These are phyloP conservation scores for Cicer judaicum DNA, from an alignment of 306 rosid species.

Conservation along the genomic window DNA sequence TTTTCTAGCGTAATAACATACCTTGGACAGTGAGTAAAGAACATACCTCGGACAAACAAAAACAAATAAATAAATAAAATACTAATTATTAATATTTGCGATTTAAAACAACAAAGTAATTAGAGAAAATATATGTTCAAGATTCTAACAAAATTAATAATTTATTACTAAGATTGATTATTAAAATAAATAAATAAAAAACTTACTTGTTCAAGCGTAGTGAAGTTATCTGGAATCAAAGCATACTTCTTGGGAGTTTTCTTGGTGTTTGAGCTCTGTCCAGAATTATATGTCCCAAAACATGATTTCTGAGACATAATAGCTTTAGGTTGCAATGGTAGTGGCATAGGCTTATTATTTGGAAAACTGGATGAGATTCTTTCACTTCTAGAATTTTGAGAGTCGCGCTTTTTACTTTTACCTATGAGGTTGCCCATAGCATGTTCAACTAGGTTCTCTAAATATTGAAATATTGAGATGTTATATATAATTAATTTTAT, in stretches of 20 bases:
- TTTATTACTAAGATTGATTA: background rate
- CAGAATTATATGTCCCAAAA: constrained; percentile 2
- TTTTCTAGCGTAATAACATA: no score
- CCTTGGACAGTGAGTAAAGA: no score
- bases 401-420: constrained; percentile 37
- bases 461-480: constrained; percentile 5
- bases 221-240: constrained; percentile 64
- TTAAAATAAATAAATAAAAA: background rate
- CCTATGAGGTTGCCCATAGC: constrained; percentile 56
- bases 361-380: constrained; percentile 27
- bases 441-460: constrained; percentile 34
- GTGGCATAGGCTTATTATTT: background rate
- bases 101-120: background rate
- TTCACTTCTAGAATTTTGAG: constrained; percentile 27
- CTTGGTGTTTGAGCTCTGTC: constrained; percentile 31
- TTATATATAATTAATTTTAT: background rate
- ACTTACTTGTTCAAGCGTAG: constrained; percentile 66
- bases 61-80: background rate
- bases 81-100: background rate
- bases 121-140: background rate
- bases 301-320: background rate
- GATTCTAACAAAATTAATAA: background rate
- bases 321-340: background rate
- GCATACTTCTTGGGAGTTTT: constrained; percentile 55
- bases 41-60: no score